Conservation (phyloP, 2,329 filamentous ascomycete species). For the Fusarium anguioides region DNA sequence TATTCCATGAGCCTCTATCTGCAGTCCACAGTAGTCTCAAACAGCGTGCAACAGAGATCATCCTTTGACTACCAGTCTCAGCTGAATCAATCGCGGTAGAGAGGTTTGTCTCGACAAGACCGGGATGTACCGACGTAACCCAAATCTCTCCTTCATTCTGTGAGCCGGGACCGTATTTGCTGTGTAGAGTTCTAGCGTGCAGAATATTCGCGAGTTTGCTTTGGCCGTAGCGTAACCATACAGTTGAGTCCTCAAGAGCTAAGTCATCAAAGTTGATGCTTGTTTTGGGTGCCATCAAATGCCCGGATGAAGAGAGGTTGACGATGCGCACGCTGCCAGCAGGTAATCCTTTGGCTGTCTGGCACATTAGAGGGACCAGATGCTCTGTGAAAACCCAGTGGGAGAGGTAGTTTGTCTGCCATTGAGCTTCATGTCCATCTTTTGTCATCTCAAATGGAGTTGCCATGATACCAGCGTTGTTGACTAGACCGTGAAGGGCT, state of each 20-base stretch:
- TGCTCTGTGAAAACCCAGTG: constrained; percentile 33
- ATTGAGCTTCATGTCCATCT: constrained; percentile 28
- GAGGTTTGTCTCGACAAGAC: constrained; percentile 27
- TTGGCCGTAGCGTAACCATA: constrained; percentile 26
- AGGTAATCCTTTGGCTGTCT: constrained; percentile 12
- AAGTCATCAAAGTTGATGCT: constrained; percentile 26
- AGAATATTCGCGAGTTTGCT: constrained; percentile 37
- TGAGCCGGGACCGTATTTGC: constrained; percentile 25
- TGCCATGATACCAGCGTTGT: constrained; percentile 37
- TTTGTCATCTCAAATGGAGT: constrained; percentile 19
- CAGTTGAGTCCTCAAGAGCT: neutral
- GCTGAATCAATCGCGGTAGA: neutral
- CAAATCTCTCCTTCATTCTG: constrained; percentile 28
- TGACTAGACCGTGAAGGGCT: constrained; percentile 20
- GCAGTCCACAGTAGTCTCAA: constrained; percentile 12
- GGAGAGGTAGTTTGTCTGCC: constrained; percentile 34
- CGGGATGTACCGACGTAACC: constrained; percentile 26
- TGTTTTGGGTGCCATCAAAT: constrained; percentile 17
- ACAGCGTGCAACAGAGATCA: neutral
- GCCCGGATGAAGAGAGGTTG: constrained; percentile 31
- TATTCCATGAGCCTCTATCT: constrained; percentile 34
- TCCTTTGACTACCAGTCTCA: neutral
- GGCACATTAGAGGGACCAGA: constrained; percentile 27
- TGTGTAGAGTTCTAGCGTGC: constrained; percentile 23
- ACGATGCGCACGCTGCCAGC: constrained; percentile 25